Evolutionary conservation across 108 stramenopile species (phyloP), one percentile per base, ranked within the genome.

Genomic region (Cyclostephanos invisitatus): DNA sequence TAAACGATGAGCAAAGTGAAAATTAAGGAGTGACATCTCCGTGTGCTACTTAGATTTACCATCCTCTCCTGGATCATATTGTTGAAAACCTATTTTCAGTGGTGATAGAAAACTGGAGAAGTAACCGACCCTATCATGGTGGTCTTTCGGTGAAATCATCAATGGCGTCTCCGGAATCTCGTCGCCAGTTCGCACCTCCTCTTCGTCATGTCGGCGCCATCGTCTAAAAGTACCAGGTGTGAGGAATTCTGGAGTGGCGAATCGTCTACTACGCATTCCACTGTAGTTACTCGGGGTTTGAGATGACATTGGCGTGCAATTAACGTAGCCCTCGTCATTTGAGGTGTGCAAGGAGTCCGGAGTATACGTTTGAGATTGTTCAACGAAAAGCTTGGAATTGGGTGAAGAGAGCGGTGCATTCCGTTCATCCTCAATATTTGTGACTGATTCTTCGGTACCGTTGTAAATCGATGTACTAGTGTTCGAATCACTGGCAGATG

Each of bases 221-320:
- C 40, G 40, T 42, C 40, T 42, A 42, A 42, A 42, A 42, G 40
- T 42, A 9, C 40, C 40, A 11, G 40, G 40, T 42, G 40, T 42
- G 40, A 42, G 40, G 8, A 42, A 54, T 35, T 62, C 40, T 46
- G 72, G 64, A 46, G 62, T 62, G 5, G 63, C 42, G 1, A 46
- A 17, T 49, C 25, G 46, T 65, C 47, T 24, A 24, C 24, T 24
- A 6, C 21, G 64, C 64, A 36, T 65, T 47, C 27, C 29, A 63
- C 22, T 21, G 8, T 65, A 57, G 15, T 48, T 67, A 21, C 37
- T 5, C 14, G 48, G 46, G 5, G 66, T 37, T 21, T 66, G 64
- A 53, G 74, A 66, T 35, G 74, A 42, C 46, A 75, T 51, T 35
- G 74, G 66, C 21, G 51, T 59, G 35, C 64, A 67, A 54, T 75